Conservation (phyloP, 768 basidiomycete genomes). For the Cystobasidium tubakii region DNA sequence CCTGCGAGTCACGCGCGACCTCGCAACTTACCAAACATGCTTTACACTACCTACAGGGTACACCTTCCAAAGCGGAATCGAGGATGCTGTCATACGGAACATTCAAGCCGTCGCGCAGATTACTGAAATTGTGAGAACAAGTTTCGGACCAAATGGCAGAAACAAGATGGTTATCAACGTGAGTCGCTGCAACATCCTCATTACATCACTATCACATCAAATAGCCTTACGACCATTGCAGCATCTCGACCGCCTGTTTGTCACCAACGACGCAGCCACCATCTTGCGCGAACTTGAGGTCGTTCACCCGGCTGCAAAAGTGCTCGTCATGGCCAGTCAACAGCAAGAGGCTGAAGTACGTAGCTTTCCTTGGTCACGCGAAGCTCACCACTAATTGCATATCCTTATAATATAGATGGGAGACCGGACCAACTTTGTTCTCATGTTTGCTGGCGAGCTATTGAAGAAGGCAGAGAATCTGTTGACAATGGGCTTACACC, state of each 20-base stretch:
- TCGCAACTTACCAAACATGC: slow-evolving; percentile 5
- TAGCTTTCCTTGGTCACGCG: neutral
- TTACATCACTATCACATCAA: neutral
- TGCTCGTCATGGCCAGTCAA: slow-evolving; percentile 98
- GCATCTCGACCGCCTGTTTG: slow-evolving; percentile 87
- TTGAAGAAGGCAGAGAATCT: slow-evolving; percentile 87
- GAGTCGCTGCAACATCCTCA: neutral
- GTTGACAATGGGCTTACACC: slow-evolving; percentile 92
- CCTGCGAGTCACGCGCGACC: no score
- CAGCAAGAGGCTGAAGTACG: slow-evolving; percentile 88
- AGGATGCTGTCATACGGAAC: slow-evolving; percentile 94
- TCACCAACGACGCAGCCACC: slow-evolving; percentile 97
- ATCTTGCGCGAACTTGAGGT: slow-evolving; percentile 98
- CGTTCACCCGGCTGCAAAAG: slow-evolving; percentile 94
- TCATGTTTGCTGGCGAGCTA: slow-evolving; percentile 91
- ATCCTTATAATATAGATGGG: slow-evolving; percentile 65
- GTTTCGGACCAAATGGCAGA: slow-evolving; percentile 59
- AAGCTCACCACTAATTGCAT: no score
- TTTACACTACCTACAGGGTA: slow-evolving; percentile 48
- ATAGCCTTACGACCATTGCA: neutral
- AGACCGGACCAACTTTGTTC: slow-evolving; percentile 88
- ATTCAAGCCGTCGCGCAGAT: slow-evolving; percentile 93
- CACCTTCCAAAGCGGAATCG: slow-evolving; percentile 68
- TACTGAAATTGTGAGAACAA: slow-evolving; percentile 83
- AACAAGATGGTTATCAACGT: slow-evolving; percentile 94